phyloP scores from a whole-genome alignment of 2,329 filamentous ascomycete species.

The Colletotrichum magnum region DNA sequence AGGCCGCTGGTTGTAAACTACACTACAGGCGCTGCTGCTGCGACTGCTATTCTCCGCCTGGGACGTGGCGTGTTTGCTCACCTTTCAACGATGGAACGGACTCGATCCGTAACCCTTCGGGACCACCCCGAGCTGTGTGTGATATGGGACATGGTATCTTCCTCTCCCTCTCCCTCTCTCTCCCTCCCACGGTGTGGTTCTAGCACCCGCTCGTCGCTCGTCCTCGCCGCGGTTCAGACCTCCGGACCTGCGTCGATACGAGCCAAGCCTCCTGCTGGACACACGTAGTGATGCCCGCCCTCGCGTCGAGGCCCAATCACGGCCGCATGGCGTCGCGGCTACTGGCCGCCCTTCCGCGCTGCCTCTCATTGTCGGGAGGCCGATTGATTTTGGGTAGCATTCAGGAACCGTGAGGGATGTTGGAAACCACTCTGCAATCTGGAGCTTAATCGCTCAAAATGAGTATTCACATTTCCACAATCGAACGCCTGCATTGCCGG shows the following conservation, averaged over 20 bases:
- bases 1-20: no score
- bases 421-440: slow-evolving; percentile 6
- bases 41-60: slow-evolving; percentile 25
- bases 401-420: not conserved
- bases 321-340: not conserved
- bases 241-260: slow-evolving; percentile 29
- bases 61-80: slow-evolving; percentile 15
- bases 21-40: not conserved
- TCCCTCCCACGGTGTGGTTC: slow-evolving; percentile 13
- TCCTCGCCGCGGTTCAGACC: not conserved
- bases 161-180: not conserved
- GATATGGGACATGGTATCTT: not conserved
- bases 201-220: slow-evolving; percentile 23
- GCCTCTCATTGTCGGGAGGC: not conserved
- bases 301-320: slow-evolving; percentile 14
- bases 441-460: not conserved
- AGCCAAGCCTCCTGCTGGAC: slow-evolving; percentile 18
- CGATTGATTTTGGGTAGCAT: not conserved
- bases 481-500: slow-evolving; percentile 16
- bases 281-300: not conserved
- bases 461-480: not conserved
- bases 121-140: not conserved
- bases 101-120: not conserved
- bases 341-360: not conserved
- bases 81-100: not conserved